Evolutionary conservation across 1,284 basidiomycete genomes (phyloP), one percentile per base, ranked within the genome.

Genomic region (Trametes polyzona): DNA sequence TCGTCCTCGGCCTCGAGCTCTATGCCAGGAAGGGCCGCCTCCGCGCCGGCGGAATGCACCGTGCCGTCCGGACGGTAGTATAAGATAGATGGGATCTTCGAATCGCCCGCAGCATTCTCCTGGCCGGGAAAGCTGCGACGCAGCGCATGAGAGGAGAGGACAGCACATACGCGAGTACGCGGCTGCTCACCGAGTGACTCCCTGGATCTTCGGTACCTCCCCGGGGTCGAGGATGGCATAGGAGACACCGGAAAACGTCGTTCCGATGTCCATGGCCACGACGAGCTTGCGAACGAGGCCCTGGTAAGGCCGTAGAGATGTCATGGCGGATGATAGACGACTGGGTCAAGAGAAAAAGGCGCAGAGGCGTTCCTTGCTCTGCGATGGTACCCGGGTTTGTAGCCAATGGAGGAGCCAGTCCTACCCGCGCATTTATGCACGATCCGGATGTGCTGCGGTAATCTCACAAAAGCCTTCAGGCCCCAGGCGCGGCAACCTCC

Each of bases 61-160:
- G 63, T 67, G 0, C 83, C 83, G 5, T 70, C 58, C 19, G 65
- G 64, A 60, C 80, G 78, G 61, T 86, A 86, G 62, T 77, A 84
- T n/a, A 86, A 68, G 30, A 84, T 72, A 0, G 82, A 79, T 3
- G 83, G 84, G 32, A 86, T 82, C 67, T 84, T 86, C 7, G 76
- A 78, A 43, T 57, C 40, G 4, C 52, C 52, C 69, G 16, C 75
- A 68, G 17, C 70, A 68, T 23, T 70, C 69, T 76, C 73, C 53
- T 80, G 76, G 0, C 73, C 76, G 11, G 77, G 76, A 49, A 72
- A 78, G 40, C 80, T 80, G 67, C 10, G 11, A 29, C 16, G 27
- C 8, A 19, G 7, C 17, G 10, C 4, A 12, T 19, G 3, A 14
- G 11, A n/a, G 10, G 19, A 5, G 4, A 3, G 7, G 23, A 11